Base-by-base conservation (phyloP, 805 yeast genomes). In the Yamadazyma nakazawae region DNA sequence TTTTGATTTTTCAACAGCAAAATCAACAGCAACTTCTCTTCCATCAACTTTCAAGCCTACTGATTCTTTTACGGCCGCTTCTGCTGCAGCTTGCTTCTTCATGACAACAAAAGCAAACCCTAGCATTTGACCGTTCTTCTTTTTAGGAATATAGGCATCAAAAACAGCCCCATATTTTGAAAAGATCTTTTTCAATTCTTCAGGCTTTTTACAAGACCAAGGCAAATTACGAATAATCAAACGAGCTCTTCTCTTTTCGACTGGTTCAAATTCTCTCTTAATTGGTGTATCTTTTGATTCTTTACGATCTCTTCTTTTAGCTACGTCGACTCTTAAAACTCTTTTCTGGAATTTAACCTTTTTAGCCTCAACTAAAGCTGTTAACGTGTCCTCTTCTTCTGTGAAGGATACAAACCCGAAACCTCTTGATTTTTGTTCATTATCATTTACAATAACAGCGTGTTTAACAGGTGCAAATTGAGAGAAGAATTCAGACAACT, bases 31-130 rank as follows among this genome's bases (percentile, higher is more conserved):
- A 40, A 94, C 97, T 53, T 81, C 84, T 66, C 99, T 81, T 2
- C 90, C 97, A 57, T 82, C 89, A 45, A 94, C 87, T 64, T 88
- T 82, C 61, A 91, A 67, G 7, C 86, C 96, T 43, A 74, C 77
- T 18, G 82, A 73, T 30, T 78, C 89, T 56, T 87, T 87, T 31
- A 91, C 81, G 1, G 97, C 98, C 47, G 71, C 75, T 55, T 80
- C 84, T 42, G 99, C 98, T 52, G 84, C 81, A 25, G 79, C 68
- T 51, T 81, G 75, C 58, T 85, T 88, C 59, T 81, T 81, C 96
- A 94, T 86, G 0, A 94, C 85, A 9, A 94, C 90, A 64, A 94
- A 94, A 0, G 90, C 99, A 76, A 92, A 94, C 10, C 99, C 99
- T 50, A 85, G 72, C 94, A 94, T 86, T 62, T 80, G 83, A 13